phyloP scores from a whole-genome alignment of 371 early-diverging fungal species.

The Gilbertella persicaria region DNA sequence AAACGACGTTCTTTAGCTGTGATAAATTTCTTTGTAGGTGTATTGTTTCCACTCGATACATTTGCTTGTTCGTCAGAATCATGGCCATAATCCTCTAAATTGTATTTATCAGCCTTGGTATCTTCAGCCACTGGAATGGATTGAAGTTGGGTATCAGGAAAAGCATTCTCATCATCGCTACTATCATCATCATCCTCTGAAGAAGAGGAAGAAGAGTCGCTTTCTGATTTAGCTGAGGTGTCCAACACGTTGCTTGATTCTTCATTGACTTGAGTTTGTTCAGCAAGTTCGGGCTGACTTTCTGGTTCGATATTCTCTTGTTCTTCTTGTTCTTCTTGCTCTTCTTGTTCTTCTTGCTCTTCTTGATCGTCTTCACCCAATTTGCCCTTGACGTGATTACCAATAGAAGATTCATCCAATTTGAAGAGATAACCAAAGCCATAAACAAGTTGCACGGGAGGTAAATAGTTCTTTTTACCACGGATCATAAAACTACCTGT shows the following conservation, averaged over 20 bases:
- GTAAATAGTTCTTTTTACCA: slow-evolving; percentile 96
- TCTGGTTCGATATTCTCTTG: background rate
- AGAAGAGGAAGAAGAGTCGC: no score
- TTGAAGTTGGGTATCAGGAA: slow-evolving; percentile 64
- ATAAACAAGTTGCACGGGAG: slow-evolving; percentile 95
- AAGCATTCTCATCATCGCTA: slow-evolving; percentile 49
- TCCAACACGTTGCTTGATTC: no score
- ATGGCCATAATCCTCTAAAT: slow-evolving; percentile 68
- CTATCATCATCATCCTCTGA: slow-evolving; percentile 27
- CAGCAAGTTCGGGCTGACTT: background rate
- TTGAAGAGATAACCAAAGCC: slow-evolving; percentile 96
- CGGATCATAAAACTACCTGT: slow-evolving; percentile 98
- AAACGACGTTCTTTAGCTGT: slow-evolving; percentile 80
- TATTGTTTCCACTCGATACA: background rate
- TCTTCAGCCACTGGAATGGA: slow-evolving; percentile 13
- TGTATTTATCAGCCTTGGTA: slow-evolving; percentile 62
- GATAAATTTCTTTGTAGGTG: slow-evolving; percentile 49
- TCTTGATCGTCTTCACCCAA: slow-evolving; percentile 19
- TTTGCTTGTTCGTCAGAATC: slow-evolving; percentile 50
- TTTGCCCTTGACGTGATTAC: slow-evolving; percentile 58
- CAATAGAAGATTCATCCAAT: slow-evolving; percentile 78
- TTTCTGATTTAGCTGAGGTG: no score
- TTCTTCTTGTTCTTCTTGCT: slow-evolving; percentile 7
- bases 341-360: slow-evolving; percentile 18
- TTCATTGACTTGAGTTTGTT: slow-evolving; percentile 12